Percentiles rank a stretch among this genome's conserved stretches.
phyloP scores from a whole-genome alignment of 257 asterid genomes.

The Coffea canephora region DNA sequence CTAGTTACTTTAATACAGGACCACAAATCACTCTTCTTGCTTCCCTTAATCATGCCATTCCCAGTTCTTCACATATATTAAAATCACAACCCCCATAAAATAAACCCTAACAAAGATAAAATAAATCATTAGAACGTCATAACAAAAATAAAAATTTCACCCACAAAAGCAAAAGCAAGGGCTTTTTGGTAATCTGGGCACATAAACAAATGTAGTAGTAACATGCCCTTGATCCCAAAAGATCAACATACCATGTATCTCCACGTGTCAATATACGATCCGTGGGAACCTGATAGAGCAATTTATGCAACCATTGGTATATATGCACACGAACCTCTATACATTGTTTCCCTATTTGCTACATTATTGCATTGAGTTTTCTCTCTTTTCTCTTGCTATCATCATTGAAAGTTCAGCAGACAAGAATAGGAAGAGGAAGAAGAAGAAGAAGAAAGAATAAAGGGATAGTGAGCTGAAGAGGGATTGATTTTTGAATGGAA shows the following conservation, averaged over 20 bases:
- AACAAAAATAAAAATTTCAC: constrained; percentile 15
- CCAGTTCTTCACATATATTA: constrained; percentile 20
- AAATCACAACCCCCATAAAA: constrained; percentile 43
- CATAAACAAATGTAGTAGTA: constrained; percentile 46
- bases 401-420: background rate
- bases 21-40: constrained; percentile 57
- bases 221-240: constrained; percentile 78
- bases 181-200: constrained; percentile 15
- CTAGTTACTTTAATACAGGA: constrained; percentile 38
- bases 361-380: constrained; percentile 22
- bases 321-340: constrained; percentile 44
- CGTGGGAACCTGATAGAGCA: constrained; percentile 28
- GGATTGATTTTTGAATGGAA: constrained; percentile 14
- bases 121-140: constrained; percentile 29
- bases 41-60: constrained; percentile 71
- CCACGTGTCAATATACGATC: constrained; percentile 58
- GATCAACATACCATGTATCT: constrained; percentile 33
- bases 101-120: constrained; percentile 14
- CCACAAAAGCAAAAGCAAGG: constrained; percentile 18
- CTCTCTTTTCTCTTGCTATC: constrained; percentile 13
- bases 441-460: background rate
- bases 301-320: constrained; percentile 34
- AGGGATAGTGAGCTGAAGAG: background rate
- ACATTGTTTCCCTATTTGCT: constrained; percentile 43
- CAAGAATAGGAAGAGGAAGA: background rate